These are phyloP conservation scores for Komagataella ulmi DNA, from an alignment of 805 yeast species.

Conservation along the genomic window DNA sequence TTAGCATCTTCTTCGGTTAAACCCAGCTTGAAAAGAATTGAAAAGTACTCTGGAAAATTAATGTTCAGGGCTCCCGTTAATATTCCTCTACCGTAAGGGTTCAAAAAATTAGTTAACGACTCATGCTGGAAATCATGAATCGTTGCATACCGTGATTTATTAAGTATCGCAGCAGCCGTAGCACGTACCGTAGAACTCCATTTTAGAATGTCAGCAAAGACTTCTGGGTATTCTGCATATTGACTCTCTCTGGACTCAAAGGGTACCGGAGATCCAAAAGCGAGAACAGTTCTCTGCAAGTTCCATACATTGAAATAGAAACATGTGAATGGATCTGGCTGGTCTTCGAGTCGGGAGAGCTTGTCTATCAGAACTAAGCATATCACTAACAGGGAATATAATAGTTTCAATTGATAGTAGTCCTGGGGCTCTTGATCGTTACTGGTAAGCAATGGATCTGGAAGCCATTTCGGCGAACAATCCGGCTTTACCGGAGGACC, in stretches of 20 bases:
- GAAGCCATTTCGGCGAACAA: background rate
- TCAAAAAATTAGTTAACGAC: conserved; percentile 44
- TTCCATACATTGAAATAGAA: background rate
- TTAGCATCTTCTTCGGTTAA: conserved; percentile 41
- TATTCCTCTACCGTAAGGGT: conserved; percentile 51
- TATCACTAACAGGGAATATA: background rate
- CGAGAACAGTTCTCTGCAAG: background rate
- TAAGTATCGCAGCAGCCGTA: conserved; percentile 46
- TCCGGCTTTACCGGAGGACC: background rate
- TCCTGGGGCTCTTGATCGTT: background rate
- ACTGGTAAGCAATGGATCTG: background rate
- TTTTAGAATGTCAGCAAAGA: conserved; percentile 35
- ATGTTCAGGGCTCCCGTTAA: conserved; percentile 47
- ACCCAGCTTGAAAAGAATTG: conserved; percentile 39
- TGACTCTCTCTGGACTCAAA: background rate
- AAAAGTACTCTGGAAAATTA: conserved; percentile 45
- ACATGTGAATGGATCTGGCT: background rate
- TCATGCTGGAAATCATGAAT: conserved; percentile 47
- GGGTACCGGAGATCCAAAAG: background rate
- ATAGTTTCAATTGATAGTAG: background rate
- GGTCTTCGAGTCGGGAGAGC: background rate
- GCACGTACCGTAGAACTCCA: conserved; percentile 56
- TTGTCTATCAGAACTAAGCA: background rate
- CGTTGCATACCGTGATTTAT: conserved; percentile 27
- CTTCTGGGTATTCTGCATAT: conserved; percentile 22